A percentile compares a stretch with the other conserved stretches of the same genome.
Evolutionary conservation across 495 filamentous ascomycete species (phyloP).

Genomic region (Aspergillus conjunctus): DNA sequence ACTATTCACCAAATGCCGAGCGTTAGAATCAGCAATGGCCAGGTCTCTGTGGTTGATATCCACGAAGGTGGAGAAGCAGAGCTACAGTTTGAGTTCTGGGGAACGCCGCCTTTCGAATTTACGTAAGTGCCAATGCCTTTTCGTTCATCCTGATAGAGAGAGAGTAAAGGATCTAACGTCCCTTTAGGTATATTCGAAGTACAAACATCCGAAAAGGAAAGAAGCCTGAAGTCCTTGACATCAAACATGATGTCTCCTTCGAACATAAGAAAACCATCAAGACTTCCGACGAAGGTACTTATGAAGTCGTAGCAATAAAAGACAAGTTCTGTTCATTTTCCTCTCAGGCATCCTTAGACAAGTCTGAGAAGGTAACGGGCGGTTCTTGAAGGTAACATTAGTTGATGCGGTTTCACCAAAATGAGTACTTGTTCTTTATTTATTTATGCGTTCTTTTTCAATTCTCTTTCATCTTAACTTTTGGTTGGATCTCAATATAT

Average conservation of each 20-base stretch:
- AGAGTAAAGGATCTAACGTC: conserved; percentile 16
- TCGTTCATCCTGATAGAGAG: not conserved
- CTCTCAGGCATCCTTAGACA: conserved; percentile 57
- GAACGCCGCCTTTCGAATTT: conserved; percentile 95
- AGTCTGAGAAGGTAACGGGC: conserved; percentile 39
- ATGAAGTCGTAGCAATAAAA: conserved; percentile 94
- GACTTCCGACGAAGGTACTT: conserved; percentile 90
- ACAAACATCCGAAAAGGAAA: conserved; percentile 77
- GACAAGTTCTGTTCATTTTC: conserved; percentile 88
- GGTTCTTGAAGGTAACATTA: conserved; percentile 26
- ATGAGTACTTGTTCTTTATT: conserved; percentile 21
- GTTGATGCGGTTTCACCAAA: conserved; percentile 27
- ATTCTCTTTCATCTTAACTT: conserved; percentile 4
- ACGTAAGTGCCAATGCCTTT: conserved; percentile 54
- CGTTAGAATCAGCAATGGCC: conserved; percentile 82
- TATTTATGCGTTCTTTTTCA: conserved; percentile 17
- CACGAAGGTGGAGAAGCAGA: conserved; percentile 94
- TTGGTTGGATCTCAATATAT: conserved; percentile 19
- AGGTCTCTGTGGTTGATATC: conserved; percentile 79
- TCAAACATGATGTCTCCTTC: conserved; percentile 79
- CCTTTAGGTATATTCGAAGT: conserved; percentile 74
- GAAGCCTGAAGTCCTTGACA: conserved; percentile 80
- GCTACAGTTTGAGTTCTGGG: conserved; percentile 90
- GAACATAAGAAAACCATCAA: conserved; percentile 77
- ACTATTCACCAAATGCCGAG: conserved; percentile 88